Evolutionary conservation across 192 early-diverging fungal species (phyloP).

Genomic region (Entrophospora sp.): DNA sequence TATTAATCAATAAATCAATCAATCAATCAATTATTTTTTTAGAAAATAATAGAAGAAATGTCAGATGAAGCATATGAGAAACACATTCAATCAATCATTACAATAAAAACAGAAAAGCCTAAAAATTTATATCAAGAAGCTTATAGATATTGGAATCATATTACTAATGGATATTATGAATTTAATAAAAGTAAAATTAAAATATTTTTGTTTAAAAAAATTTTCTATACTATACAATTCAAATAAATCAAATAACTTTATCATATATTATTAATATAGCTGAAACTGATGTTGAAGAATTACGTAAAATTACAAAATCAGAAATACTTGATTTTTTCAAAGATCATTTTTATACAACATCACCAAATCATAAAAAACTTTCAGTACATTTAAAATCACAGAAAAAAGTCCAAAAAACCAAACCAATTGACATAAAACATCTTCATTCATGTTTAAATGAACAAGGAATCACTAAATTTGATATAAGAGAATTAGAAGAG

Average conservation of each 20-base stretch:
- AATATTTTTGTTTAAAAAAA: constrained; percentile 19
- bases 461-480: neutral
- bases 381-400: constrained; percentile 39
- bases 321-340: constrained; percentile 56
- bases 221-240: constrained; percentile 16
- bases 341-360: constrained; percentile 42
- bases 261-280: neutral
- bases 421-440: neutral
- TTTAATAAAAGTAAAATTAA: constrained; percentile 45
- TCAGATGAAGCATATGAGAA: constrained; percentile 52
- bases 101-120: constrained; percentile 57
- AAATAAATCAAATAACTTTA: constrained; percentile 2
- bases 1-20: too few species aligned
- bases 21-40: constrained; percentile 10
- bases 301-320: constrained; percentile 20
- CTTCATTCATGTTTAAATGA: constrained; percentile 16
- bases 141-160: constrained; percentile 54
- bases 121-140: constrained; percentile 73
- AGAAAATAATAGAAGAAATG: constrained; percentile 42
- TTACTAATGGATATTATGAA: constrained; percentile 62
- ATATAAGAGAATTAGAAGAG: neutral
- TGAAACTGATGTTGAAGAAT: neutral
- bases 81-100: constrained; percentile 56
- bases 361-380: constrained; percentile 24
- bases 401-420: neutral